These are phyloP conservation scores for Xylariaceae sp. DNA, from an alignment of 2,329 filamentous ascomycete genomes.

Conservation along the genomic window DNA sequence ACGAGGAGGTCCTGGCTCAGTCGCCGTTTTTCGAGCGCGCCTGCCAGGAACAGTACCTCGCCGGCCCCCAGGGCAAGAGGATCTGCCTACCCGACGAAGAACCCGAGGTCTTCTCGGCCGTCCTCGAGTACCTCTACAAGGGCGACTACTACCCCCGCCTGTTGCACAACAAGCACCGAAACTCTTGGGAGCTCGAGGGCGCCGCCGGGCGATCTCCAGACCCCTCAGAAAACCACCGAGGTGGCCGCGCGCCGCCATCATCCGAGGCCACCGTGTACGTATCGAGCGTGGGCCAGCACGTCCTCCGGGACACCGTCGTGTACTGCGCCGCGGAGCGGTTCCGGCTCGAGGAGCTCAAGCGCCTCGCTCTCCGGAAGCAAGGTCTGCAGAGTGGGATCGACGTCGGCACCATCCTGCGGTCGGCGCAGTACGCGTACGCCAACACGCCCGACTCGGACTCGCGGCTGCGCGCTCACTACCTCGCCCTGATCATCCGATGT, in stretches of 20 bases:
- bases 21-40: conserved; percentile 78
- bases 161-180: conserved; percentile 78
- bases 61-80: conserved; percentile 69
- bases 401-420: conserved; percentile 84
- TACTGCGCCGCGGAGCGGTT: conserved; percentile 92
- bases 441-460: conserved; percentile 92
- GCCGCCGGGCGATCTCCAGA: conserved; percentile 36
- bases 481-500: conserved; percentile 94
- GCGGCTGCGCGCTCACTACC: conserved; percentile 90
- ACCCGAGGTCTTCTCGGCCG: conserved; percentile 86
- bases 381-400: conserved; percentile 90
- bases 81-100: conserved; percentile 72
- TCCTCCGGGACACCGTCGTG: conserved; percentile 88
- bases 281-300: conserved; percentile 65
- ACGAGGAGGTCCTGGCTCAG: conserved; percentile 84
- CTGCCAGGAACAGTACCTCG: conserved; percentile 68
- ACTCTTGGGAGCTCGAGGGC: conserved; percentile 88
- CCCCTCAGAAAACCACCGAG: conserved; percentile 31
- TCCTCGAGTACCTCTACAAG: conserved; percentile 97
- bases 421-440: conserved; percentile 91
- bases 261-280: conserved; percentile 77
- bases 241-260: conserved; percentile 30
- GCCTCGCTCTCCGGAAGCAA: conserved; percentile 88
- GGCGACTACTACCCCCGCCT: conserved; percentile 91
- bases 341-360: conserved; percentile 88